A percentile compares a stretch with the other conserved stretches of the same genome.
Evolutionary conservation across 345 rosid genomes (phyloP).

Genomic region (Noccaea caerulescens): DNA sequence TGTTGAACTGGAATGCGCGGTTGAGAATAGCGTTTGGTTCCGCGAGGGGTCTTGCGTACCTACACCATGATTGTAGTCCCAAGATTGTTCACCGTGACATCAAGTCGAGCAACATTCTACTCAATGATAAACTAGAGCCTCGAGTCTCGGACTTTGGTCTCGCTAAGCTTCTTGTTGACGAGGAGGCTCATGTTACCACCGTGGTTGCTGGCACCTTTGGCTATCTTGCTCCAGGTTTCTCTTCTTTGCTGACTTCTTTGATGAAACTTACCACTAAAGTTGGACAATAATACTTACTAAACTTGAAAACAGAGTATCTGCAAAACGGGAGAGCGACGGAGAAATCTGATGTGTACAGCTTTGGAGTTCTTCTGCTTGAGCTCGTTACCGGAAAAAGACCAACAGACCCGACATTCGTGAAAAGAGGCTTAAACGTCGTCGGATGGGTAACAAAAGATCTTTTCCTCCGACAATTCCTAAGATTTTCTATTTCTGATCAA

Average conservation of each 20-base stretch:
- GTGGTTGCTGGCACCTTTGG: slow-evolving; percentile 99
- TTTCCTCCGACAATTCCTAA: not conserved
- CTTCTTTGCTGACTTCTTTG: not conserved
- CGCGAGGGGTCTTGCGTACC: slow-evolving; percentile 82
- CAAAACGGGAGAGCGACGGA: slow-evolving; percentile 93
- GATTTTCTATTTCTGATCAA: slow-evolving; percentile 3
- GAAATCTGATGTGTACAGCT: slow-evolving; percentile 95
- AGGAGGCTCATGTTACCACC: slow-evolving; percentile 90
- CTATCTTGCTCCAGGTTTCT: slow-evolving; percentile 93
- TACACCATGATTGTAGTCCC: slow-evolving; percentile 92
- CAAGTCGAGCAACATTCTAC: slow-evolving; percentile 92
- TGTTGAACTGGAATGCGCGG: slow-evolving; percentile 75
- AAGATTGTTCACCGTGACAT: slow-evolving; percentile 90
- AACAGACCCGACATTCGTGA: slow-evolving; percentile 75
- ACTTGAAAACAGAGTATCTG: slow-evolving; percentile 68
- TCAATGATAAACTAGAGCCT: slow-evolving; percentile 86
- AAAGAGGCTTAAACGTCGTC: slow-evolving; percentile 85
- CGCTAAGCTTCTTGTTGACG: slow-evolving; percentile 91
- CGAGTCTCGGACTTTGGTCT: slow-evolving; percentile 95
- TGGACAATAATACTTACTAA: not conserved
- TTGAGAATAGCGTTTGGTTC: slow-evolving; percentile 79
- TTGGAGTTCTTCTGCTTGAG: slow-evolving; percentile 93
- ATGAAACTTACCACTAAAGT: not conserved
- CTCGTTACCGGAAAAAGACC: slow-evolving; percentile 91
- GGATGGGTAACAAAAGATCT: slow-evolving; percentile 75